These are phyloP conservation scores for Coemansia sp. DNA, from an alignment of 192 early-diverging fungal genomes.

Conservation along the genomic window DNA sequence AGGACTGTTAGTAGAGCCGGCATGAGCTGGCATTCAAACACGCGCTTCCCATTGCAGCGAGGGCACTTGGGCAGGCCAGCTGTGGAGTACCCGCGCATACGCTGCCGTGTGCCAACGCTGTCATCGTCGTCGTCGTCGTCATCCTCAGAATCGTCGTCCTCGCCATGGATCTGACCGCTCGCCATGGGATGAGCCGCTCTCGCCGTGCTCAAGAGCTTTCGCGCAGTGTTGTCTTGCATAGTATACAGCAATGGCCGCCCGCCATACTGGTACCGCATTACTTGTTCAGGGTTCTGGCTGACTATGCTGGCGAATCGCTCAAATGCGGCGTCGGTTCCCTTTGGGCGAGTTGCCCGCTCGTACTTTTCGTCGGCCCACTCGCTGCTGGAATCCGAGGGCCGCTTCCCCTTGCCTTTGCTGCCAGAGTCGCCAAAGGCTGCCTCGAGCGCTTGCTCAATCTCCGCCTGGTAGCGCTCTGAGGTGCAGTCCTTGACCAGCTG, in stretches of 20 bases:
- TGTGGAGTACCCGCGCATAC: conserved; percentile 22
- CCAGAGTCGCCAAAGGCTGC: conserved; percentile 6
- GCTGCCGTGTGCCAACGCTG: background rate
- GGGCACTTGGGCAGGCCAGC: conserved; percentile 60
- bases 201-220: conserved; percentile 22
- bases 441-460: conserved; percentile 34
- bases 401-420: background rate
- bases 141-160: conserved; percentile 17
- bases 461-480: conserved; percentile 15
- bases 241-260: conserved; percentile 71
- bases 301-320: conserved; percentile 75
- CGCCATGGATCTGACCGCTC: conserved; percentile 4
- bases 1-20: conserved; percentile 75
- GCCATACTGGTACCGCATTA: conserved; percentile 73
- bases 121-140: conserved; percentile 16
- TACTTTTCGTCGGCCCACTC: conserved; percentile 81
- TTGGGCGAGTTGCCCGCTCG: conserved; percentile 68
- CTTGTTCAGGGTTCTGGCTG: conserved; percentile 75
- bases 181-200: background rate
- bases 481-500: conserved; percentile 3
- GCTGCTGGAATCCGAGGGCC: conserved; percentile 32
- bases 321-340: conserved; percentile 77
- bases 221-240: conserved; percentile 55
- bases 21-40: conserved; percentile 94
- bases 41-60: conserved; percentile 63